These are phyloP conservation scores for Backusella mclennaniae DNA, from an alignment of 192 early-diverging fungal species.

Conservation along the genomic window DNA sequence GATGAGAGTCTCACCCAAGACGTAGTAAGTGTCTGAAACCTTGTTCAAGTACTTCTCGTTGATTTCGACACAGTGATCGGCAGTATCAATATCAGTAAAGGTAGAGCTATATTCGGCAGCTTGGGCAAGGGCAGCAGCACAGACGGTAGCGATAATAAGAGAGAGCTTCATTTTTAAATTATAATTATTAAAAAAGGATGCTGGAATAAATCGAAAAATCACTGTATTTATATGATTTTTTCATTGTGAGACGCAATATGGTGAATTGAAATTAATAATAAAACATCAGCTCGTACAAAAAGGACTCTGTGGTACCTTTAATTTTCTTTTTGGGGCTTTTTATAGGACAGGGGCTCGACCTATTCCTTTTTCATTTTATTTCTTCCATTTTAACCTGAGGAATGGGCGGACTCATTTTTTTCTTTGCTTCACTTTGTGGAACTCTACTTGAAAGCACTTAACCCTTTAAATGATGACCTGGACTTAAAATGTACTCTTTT, in stretches of 20 bases:
- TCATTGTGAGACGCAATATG: neutral
- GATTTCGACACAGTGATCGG: neutral
- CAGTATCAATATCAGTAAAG: neutral
- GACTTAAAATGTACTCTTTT: neutral
- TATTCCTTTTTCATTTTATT: neutral
- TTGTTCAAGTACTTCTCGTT: neutral
- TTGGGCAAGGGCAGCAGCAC: neutral
- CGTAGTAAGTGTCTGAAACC: neutral
- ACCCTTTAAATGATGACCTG: neutral
- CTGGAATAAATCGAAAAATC: neutral
- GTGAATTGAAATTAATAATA: neutral
- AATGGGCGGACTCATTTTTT: neutral
- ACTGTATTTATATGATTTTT: neutral
- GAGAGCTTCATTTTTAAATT: neutral
- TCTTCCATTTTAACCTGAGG: neutral
- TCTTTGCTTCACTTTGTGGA: neutral
- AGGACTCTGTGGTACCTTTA: neutral
- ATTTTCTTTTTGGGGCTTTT: neutral
- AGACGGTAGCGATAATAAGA: neutral
- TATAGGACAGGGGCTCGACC: neutral
- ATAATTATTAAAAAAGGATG: neutral
- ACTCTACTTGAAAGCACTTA: neutral
- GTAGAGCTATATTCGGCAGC: neutral
- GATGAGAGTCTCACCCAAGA: neutral
- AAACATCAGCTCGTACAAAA: neutral